Evolutionary conservation across 73 alveolate genomes (phyloP).

Genomic region (Stentor roeselii): DNA sequence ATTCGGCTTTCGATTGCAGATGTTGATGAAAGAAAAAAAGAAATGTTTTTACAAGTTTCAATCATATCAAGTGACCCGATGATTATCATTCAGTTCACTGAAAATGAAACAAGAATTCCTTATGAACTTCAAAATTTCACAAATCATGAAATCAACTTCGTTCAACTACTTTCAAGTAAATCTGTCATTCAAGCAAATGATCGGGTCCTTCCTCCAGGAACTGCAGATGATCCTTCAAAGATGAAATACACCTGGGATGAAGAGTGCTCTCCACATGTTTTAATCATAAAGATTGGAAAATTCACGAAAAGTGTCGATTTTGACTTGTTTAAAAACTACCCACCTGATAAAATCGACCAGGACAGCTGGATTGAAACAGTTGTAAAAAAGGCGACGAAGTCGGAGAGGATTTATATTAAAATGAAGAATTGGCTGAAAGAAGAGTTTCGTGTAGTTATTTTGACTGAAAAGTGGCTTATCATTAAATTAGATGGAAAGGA

Average conservation of each 20-base stretch:
- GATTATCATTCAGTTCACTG: not conserved
- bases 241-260: conserved; percentile 12
- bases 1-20: not conserved
- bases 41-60: conserved; percentile 4
- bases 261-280: conserved; percentile 13
- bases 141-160: conserved; percentile 15
- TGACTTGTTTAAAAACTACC: not conserved
- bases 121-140: conserved; percentile 23
- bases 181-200: not conserved
- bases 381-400: not conserved
- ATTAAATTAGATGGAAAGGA: not conserved
- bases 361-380: not conserved
- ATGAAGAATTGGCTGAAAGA: not conserved
- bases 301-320: not conserved
- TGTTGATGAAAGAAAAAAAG: not conserved
- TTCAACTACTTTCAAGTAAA: not conserved
- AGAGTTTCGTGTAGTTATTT: not conserved
- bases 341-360: not conserved
- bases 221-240: not conserved
- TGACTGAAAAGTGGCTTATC: conserved; percentile 21
- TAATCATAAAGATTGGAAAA: not conserved
- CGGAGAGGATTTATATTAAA: not conserved
- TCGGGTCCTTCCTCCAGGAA: not conserved
- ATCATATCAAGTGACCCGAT: conserved; percentile 3
- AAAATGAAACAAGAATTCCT: not conserved